Percentiles rank a stretch among this genome's conserved stretches.
phyloP scores from a whole-genome alignment of 371 early-diverging fungal genomes.

The Mucor piriformis region DNA sequence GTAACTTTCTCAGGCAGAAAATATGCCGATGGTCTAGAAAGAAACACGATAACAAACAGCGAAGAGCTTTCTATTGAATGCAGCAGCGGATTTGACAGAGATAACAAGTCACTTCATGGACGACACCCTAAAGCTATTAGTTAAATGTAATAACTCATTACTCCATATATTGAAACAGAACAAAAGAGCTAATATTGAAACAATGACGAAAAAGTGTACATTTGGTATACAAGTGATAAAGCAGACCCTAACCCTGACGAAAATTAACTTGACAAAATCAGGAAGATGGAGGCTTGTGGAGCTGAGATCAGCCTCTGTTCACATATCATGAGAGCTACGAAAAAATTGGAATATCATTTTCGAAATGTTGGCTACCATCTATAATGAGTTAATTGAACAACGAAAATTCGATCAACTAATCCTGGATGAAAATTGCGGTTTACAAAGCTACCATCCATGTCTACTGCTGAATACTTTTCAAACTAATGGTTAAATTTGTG shows the following conservation, averaged over 20 bases:
- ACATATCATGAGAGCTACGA: conserved; percentile 15
- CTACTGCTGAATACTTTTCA: conserved; percentile 17
- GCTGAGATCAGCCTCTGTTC: conserved; percentile 5
- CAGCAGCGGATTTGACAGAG: conserved; percentile 14
- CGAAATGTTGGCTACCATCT: conserved; percentile 19
- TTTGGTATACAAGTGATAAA: conserved; percentile 20
- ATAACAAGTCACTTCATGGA: conserved; percentile 9
- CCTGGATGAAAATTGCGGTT: conserved; percentile 15
- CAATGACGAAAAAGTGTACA: conserved; percentile 18
- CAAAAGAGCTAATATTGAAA: conserved; percentile 9
- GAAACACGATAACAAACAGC: conserved; percentile 11
- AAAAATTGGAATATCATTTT: conserved; percentile 9
- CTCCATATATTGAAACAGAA: conserved; percentile 14
- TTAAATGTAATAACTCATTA: conserved; percentile 10
- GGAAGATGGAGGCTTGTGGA: conserved; percentile 14
- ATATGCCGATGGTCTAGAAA: conserved; percentile 17
- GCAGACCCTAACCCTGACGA: conserved; percentile 5
- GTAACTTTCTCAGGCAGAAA: too few relatives aligned
- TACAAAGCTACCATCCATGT: conserved; percentile 15
- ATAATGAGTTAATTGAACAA: conserved; percentile 16
- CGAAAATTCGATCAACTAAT: conserved; percentile 13
- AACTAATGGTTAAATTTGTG: conserved; percentile 16
- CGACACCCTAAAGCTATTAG: conserved; percentile 14
- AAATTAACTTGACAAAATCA: conserved; percentile 7
- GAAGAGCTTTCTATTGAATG: conserved; percentile 16